These are phyloP conservation scores for Graphilbum sp. DNA, from an alignment of 2,329 filamentous ascomycete species.

Conservation along the genomic window DNA sequence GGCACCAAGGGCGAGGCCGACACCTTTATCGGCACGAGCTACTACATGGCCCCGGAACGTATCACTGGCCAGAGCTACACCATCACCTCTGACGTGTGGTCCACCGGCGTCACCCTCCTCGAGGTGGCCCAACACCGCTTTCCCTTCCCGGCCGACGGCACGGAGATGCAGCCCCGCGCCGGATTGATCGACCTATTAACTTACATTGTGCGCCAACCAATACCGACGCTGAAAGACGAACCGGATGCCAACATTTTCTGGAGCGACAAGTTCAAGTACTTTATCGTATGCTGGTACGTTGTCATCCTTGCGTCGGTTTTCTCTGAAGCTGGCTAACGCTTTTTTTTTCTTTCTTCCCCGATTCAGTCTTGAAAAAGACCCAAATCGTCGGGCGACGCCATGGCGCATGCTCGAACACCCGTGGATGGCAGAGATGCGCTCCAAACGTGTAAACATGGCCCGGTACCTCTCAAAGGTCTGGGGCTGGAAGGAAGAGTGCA, in stretches of 20 bases:
- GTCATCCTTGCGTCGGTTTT: background rate
- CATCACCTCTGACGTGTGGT: constrained; percentile 98
- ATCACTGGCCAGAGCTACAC: constrained; percentile 97
- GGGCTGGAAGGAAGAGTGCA: constrained; percentile 59
- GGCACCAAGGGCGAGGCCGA: constrained; percentile 97
- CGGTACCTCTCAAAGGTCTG: constrained; percentile 89
- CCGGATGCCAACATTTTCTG: constrained; percentile 77
- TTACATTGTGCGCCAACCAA: constrained; percentile 91
- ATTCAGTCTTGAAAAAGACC: constrained; percentile 83
- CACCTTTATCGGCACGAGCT: constrained; percentile 96
- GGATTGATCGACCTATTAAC: constrained; percentile 90
- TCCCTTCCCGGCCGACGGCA: constrained; percentile 92
- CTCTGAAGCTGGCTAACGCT: constrained; percentile 5
- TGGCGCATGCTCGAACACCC: constrained; percentile 99
- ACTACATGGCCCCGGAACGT: constrained; percentile 97
- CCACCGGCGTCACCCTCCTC: constrained; percentile 86
- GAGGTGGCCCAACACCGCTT: constrained; percentile 99
- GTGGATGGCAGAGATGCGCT: constrained; percentile 94
- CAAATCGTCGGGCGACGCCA: constrained; percentile 69
- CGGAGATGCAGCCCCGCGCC: constrained; percentile 84
- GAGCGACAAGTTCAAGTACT: constrained; percentile 98
- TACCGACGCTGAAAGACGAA: constrained; percentile 92
- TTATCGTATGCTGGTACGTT: constrained; percentile 95
- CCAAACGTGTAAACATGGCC: constrained; percentile 94
- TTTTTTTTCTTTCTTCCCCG: background rate